Percentiles rank a stretch among this genome's conserved stretches.
Evolutionary conservation across 345 rosid genomes (phyloP).

Genomic region (Salix exigua): DNA sequence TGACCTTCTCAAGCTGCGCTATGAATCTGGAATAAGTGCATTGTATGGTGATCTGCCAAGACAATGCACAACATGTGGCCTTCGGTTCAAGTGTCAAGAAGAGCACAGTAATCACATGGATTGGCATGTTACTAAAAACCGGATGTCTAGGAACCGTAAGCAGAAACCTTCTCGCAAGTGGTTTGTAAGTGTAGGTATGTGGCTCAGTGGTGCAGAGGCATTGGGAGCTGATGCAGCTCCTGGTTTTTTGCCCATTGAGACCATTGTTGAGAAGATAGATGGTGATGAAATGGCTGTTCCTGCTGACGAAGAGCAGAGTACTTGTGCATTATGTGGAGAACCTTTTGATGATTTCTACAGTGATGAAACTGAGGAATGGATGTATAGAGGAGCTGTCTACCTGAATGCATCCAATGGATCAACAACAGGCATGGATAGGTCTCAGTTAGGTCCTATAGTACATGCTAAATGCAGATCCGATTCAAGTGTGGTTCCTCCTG

Average conservation of each 20-base stretch:
- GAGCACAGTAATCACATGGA: constrained; percentile 98
- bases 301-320: constrained; percentile 93
- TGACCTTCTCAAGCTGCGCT: constrained; percentile 77
- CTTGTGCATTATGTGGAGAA: constrained; percentile 95
- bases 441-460: constrained; percentile 89
- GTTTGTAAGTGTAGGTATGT: constrained; percentile 93
- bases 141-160: constrained; percentile 92
- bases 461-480: constrained; percentile 98
- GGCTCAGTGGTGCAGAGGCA: constrained; percentile 99
- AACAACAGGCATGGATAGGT: constrained; percentile 60
- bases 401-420: constrained; percentile 72
- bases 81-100: constrained; percentile 87
- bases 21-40: constrained; percentile 73
- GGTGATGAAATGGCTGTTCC: constrained; percentile 95
- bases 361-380: constrained; percentile 98
- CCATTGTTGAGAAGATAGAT: constrained; percentile 66
- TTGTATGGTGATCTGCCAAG: constrained; percentile 86
- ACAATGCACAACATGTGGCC: constrained; percentile 96
- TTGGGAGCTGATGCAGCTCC: constrained; percentile 90
- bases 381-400: constrained; percentile 97
- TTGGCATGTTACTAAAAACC: constrained; percentile 99
- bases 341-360: constrained; percentile 93
- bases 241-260: constrained; percentile 76
- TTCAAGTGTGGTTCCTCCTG: constrained; percentile 54
- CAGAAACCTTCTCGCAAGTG: constrained; percentile 95